A percentile compares a stretch with the other conserved stretches of the same genome.
Evolutionary conservation across 169 alveolate species (phyloP).

Genomic region (Plasmodium reichenowi): DNA sequence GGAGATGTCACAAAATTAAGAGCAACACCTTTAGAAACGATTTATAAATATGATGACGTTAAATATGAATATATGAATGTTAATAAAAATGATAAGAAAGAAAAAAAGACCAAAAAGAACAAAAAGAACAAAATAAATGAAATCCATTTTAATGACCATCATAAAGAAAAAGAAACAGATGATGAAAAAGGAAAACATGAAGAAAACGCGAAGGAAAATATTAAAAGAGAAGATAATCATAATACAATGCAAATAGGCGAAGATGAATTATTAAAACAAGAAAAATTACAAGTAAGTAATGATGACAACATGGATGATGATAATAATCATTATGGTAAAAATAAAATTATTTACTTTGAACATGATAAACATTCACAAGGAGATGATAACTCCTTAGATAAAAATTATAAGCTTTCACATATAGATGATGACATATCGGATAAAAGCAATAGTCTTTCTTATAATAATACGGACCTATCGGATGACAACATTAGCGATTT

Average conservation of each 20-base stretch:
- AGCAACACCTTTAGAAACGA: slow-evolving; percentile 75
- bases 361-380: not conserved
- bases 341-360: not conserved
- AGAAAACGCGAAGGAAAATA: not conserved
- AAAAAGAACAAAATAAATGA: not conserved
- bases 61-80: slow-evolving; percentile 30
- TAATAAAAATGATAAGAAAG: not conserved
- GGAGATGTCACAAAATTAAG: slow-evolving; percentile 86
- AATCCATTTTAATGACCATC: not conserved
- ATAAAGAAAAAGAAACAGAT: not conserved
- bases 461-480: slow-evolving; percentile 16
- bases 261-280: not conserved
- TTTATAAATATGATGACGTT: slow-evolving; percentile 51
- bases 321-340: not conserved
- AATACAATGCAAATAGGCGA: not conserved
- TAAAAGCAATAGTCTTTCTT: slow-evolving; percentile 6
- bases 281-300: not conserved
- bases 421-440: not conserved
- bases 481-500: not conserved
- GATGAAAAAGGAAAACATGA: not conserved
- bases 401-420: slow-evolving; percentile 5
- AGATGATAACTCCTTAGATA: slow-evolving; percentile 2
- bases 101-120: not conserved
- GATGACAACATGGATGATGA: not conserved
- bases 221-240: not conserved